These are phyloP conservation scores for Phytomonas sp. DNA, from an alignment of 208 protist genomes.

Conservation along the genomic window DNA sequence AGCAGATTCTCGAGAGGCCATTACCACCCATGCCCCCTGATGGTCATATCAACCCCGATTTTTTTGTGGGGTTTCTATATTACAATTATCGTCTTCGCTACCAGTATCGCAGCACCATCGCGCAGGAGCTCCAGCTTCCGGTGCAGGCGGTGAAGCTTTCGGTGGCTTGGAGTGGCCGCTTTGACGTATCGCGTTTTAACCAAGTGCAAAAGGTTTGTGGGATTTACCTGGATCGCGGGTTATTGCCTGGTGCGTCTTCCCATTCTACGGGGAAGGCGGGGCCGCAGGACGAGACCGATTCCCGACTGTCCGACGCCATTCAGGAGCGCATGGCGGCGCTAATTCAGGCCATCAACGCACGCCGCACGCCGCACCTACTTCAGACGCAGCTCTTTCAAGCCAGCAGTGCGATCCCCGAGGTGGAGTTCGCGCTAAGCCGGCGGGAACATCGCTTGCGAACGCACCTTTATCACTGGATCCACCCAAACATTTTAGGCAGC, in stretches of 20 bases:
- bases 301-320: slow-evolving; percentile 18
- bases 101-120: slow-evolving; percentile 70
- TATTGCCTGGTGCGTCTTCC: background rate
- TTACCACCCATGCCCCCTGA: slow-evolving; percentile 63
- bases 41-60: slow-evolving; percentile 62
- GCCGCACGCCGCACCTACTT: slow-evolving; percentile 34
- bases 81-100: slow-evolving; percentile 78
- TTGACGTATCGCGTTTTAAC: slow-evolving; percentile 59
- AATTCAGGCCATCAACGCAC: slow-evolving; percentile 41
- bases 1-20: slow-evolving; percentile 47
- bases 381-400: slow-evolving; percentile 59
- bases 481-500: slow-evolving; percentile 26
- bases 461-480: slow-evolving; percentile 42
- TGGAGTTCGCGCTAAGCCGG: slow-evolving; percentile 51
- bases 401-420: slow-evolving; percentile 46
- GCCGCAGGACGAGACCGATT: background rate
- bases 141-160: slow-evolving; percentile 62
- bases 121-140: slow-evolving; percentile 41
- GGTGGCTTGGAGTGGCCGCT: slow-evolving; percentile 76
- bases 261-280: background rate
- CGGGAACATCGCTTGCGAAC: slow-evolving; percentile 32
- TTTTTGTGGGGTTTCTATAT: slow-evolving; percentile 76
- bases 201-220: slow-evolving; percentile 74
- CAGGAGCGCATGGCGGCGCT: slow-evolving; percentile 30
- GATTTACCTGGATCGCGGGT: slow-evolving; percentile 28